A percentile compares a stretch with the other conserved stretches of the same genome.
Conservation (phyloP, 768 basidiomycete genomes). For the Hemileccinum impolitum region DNA sequence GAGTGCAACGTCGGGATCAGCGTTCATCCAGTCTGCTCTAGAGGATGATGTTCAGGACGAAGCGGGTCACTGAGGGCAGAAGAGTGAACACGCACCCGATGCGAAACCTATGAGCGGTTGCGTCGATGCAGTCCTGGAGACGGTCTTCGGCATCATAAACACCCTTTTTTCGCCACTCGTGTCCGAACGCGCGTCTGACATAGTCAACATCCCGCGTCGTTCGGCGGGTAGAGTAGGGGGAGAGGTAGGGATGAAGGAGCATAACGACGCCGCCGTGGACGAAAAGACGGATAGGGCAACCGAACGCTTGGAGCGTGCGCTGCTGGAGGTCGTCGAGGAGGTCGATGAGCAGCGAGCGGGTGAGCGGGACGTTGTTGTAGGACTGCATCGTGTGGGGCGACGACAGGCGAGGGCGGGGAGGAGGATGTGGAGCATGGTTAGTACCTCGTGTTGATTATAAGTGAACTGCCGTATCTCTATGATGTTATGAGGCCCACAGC, state of each 20-base stretch:
- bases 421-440: background rate
- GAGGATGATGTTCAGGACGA: background rate
- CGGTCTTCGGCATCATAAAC: constrained; percentile 50
- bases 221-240: constrained; percentile 39
- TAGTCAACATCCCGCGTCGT: constrained; percentile 69
- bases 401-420: background rate
- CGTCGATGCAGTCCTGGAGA: constrained; percentile 53
- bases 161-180: constrained; percentile 49
- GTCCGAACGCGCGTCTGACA: constrained; percentile 56
- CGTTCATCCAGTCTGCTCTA: constrained; percentile 70
- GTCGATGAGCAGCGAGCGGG: constrained; percentile 33
- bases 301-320: constrained; percentile 44
- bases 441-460: constrained; percentile 8
- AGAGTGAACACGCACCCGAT: constrained; percentile 39
- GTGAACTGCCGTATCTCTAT: background rate
- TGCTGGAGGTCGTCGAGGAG: constrained; percentile 54
- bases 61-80: background rate
- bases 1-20: constrained; percentile 67
- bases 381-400: constrained; percentile 17
- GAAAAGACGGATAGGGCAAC: constrained; percentile 54
- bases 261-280: constrained; percentile 74
- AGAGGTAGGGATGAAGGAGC: constrained; percentile 54
- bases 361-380: constrained; percentile 37
- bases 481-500: constrained; percentile 1
- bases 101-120: constrained; percentile 47